A percentile compares a stretch with the other conserved stretches of the same genome.
phyloP scores from a whole-genome alignment of 495 filamentous ascomycete genomes.

The Achaetomiella virescens region DNA sequence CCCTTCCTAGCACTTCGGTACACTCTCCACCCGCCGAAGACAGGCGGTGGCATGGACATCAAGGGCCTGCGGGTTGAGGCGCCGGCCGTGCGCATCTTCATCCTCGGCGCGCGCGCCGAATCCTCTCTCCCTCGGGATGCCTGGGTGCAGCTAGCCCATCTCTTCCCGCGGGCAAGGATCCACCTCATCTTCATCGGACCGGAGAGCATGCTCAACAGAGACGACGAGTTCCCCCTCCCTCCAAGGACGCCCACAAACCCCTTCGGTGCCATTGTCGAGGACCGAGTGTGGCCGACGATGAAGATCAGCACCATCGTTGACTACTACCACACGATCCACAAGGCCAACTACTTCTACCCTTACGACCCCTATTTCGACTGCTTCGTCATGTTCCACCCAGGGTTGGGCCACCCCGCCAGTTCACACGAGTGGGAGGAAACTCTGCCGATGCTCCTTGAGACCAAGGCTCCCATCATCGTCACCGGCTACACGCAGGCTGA shows the following conservation, averaged over 20 bases:
- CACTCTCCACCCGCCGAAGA: conserved; percentile 78
- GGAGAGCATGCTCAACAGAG: conserved; percentile 86
- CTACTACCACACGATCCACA: conserved; percentile 95
- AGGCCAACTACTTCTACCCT: conserved; percentile 78
- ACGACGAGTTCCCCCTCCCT: conserved; percentile 84
- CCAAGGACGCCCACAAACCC: conserved; percentile 77
- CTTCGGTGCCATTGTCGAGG: conserved; percentile 87
- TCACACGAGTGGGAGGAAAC: conserved; percentile 91
- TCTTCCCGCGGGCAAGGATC: conserved; percentile 76
- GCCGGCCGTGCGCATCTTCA: conserved; percentile 84
- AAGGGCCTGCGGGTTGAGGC: conserved; percentile 75
- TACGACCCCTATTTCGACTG: conserved; percentile 98
- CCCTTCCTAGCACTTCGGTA: conserved; percentile 70
- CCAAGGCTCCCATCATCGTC: conserved; percentile 85
- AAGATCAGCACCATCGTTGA: conserved; percentile 97
- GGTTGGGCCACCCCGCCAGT: conserved; percentile 86
- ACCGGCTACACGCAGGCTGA: conserved; percentile 96
- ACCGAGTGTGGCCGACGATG: conserved; percentile 72
- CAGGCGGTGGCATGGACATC: conserved; percentile 66
- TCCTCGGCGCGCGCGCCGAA: conserved; percentile 91
- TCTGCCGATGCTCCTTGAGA: conserved; percentile 81
- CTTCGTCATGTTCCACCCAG: conserved; percentile 93
- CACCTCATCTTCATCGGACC: conserved; percentile 94
- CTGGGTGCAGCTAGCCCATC: conserved; percentile 84
- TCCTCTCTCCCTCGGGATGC: conserved; percentile 89